Conservation (phyloP, 1,139 yeast genomes). For the Zhuliangozyma blackwelliae region DNA sequence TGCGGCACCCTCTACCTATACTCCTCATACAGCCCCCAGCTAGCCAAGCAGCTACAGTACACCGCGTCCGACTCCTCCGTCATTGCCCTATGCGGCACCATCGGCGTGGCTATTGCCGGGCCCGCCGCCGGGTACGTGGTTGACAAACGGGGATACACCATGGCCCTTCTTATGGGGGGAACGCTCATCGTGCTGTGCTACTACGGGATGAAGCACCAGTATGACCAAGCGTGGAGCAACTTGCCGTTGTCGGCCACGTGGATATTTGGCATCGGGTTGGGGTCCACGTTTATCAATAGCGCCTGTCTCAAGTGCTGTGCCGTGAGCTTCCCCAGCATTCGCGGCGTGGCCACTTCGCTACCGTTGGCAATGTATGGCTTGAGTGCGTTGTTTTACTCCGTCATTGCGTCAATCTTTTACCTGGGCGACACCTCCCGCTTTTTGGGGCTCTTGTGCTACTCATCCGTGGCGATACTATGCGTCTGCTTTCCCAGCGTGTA, state of each 20-base stretch:
- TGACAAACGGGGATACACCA: conserved; percentile 49
- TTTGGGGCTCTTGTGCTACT: conserved; percentile 42
- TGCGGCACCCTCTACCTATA: conserved; percentile 60
- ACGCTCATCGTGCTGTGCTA: conserved; percentile 41
- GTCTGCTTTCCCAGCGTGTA: conserved; percentile 48
- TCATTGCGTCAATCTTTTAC: conserved; percentile 42
- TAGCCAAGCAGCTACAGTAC: conserved; percentile 48
- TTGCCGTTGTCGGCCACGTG: conserved; percentile 32
- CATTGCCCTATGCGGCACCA: conserved; percentile 56
- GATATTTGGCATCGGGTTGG: conserved; percentile 46
- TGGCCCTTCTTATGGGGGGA: conserved; percentile 44
- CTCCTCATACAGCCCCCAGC: conserved; percentile 62
- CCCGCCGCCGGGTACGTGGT: conserved; percentile 57
- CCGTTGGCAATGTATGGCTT: conserved; percentile 58
- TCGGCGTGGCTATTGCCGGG: conserved; percentile 56
- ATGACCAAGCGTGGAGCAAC: conserved; percentile 24
- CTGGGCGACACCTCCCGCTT: conserved; percentile 51
- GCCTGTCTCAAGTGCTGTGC: conserved; percentile 59
- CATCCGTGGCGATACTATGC: conserved; percentile 33
- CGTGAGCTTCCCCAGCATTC: conserved; percentile 48
- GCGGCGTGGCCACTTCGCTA: conserved; percentile 58
- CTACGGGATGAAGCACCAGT: conserved; percentile 44
- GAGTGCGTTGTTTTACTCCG: conserved; percentile 55
- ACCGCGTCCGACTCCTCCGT: conserved; percentile 52
- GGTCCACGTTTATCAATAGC: conserved; percentile 51